Evolutionary conservation across 371 early-diverging fungal species (phyloP).

Genomic region (Saksenaea vasiformis): DNA sequence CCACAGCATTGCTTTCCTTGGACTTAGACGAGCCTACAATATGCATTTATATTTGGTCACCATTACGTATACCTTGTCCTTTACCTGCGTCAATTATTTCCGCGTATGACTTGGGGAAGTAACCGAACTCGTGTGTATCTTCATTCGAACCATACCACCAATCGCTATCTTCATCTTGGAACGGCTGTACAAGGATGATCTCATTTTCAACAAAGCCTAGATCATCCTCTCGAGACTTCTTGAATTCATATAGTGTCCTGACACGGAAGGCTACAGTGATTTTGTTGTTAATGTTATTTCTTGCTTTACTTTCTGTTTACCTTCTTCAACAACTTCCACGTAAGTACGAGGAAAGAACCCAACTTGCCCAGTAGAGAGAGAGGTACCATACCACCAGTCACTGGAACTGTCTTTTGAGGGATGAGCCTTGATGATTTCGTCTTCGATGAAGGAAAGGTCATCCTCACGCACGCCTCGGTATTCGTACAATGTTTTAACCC

Average conservation of each 20-base stretch:
- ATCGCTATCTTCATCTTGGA: conserved; percentile 48
- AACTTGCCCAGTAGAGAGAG: conserved; percentile 28
- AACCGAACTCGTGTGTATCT: conserved; percentile 37
- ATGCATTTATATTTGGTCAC: not conserved
- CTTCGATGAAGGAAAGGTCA: conserved; percentile 47
- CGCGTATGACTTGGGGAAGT: conserved; percentile 45
- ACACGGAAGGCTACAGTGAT: conserved; percentile 41
- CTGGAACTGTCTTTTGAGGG: conserved; percentile 53
- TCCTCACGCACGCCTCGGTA: conserved; percentile 51
- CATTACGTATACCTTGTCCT: not conserved
- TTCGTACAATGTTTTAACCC: conserved; percentile 47
- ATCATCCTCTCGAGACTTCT: conserved; percentile 45
- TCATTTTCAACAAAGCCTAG: conserved; percentile 47
- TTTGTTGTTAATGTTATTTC: not conserved
- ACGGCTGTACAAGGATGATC: conserved; percentile 49
- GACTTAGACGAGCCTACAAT: not conserved
- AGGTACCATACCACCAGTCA: conserved; percentile 54
- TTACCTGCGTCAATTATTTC: conserved; percentile 36
- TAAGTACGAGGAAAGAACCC: conserved; percentile 52
- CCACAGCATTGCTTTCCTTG: not conserved
- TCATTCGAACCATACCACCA: conserved; percentile 53
- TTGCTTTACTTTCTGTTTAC: conserved; percentile 11
- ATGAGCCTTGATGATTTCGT: conserved; percentile 50
- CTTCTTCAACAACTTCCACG: conserved; percentile 48
- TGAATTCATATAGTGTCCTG: conserved; percentile 43